phyloP scores from a whole-genome alignment of 2,329 filamentous ascomycete genomes.

The Pseudodiploospora longispora region DNA sequence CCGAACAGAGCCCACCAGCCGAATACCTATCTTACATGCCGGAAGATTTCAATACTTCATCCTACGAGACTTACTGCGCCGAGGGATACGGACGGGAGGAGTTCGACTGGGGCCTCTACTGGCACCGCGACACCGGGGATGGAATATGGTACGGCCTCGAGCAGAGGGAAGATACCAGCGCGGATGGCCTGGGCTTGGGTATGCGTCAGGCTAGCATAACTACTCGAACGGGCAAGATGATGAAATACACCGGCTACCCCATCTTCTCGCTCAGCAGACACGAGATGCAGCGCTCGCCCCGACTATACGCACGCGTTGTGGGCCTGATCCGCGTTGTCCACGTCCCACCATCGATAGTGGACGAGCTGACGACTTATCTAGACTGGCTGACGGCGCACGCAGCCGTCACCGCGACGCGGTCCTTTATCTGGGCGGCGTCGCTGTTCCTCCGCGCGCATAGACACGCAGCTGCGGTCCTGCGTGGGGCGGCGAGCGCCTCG shows the following conservation, averaged over 20 bases:
- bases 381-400: constrained; percentile 22
- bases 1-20: background rate
- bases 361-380: constrained; percentile 20
- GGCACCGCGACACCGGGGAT: constrained; percentile 17
- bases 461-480: constrained; percentile 11
- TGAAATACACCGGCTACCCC: constrained; percentile 2
- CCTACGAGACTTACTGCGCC: constrained; percentile 13
- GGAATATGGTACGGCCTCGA: constrained; percentile 20
- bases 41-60: constrained; percentile 9
- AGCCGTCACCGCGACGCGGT: constrained; percentile 15
- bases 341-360: constrained; percentile 11
- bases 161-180: constrained; percentile 6
- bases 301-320: constrained; percentile 20
- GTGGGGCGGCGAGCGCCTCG: too few relatives aligned
- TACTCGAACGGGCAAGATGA: background rate
- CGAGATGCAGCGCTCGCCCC: constrained; percentile 17
- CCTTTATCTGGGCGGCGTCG: constrained; percentile 22
- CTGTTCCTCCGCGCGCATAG: constrained; percentile 19
- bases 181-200: background rate
- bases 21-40: constrained; percentile 3
- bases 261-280: constrained; percentile 13
- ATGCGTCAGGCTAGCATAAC: background rate
- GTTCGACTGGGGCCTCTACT: constrained; percentile 30
- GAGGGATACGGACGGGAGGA: constrained; percentile 17
- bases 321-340: constrained; percentile 22